Evolutionary conservation across 805 yeast genomes (phyloP), one percentile per base, ranked within the genome.

Genomic region (Brettanomyces sp.): DNA sequence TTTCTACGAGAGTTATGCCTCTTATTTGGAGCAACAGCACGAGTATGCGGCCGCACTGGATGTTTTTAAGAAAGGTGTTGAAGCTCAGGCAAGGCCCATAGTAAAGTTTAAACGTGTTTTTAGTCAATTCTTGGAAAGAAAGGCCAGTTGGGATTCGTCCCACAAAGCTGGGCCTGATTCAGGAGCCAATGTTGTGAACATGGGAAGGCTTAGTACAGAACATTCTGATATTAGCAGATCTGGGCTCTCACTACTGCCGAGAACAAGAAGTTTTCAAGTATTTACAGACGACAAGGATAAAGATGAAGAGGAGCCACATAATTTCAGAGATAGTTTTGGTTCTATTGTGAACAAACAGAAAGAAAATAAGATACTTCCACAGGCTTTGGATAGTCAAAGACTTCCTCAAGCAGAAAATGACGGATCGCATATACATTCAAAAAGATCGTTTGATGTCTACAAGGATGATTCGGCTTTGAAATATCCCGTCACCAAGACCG

Each of bases 1-100:
- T 18, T 89, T 74, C 58, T 91, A 89, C 57, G 96, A 88, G 57
- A 83, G 78, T 49, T 87, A 85, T 65, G 86, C 95, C 1, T 69
- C 72, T 32, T 76, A 66, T 47, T 61, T 83, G 47, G 95, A 85
- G 56, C 40, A 67, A 1, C 63, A 62, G 14, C 72, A 73, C 21
- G 72, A 76, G 46, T 55, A 56, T 40, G 53, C 55, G 3, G 82
- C 79, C 46, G 95, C 95, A 0, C 66, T 67, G 2, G 75, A 74
- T 44, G 77, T 86, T 0, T 82, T 72, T 53, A 67, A 68, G 43
- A 62, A 70, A 46, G 95, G 95, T 0, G 54, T 89, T 1, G 68
- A 69, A 34, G 59, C 64, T 3, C 62, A 68, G 13, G 95, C 96
- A 2, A 69, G 87, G 53, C 97, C 97, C 0, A 42, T 70, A 1